Percentiles rank a stretch among this genome's conserved stretches.
phyloP scores from a whole-genome alignment of 257 asterid genomes.

The Perilla frutescens region DNA sequence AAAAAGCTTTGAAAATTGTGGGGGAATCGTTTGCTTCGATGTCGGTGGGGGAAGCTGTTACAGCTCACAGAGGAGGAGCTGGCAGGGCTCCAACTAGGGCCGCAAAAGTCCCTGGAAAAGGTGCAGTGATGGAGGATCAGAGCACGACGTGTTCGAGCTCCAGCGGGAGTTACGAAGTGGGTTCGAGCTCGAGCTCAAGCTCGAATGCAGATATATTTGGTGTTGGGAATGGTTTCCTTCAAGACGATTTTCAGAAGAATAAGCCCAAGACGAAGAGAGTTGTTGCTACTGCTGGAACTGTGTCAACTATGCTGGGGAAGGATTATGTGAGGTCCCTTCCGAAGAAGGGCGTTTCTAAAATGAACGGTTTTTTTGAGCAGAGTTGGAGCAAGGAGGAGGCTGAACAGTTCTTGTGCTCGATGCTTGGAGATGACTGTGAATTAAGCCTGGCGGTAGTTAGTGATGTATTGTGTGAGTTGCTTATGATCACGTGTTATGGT shows the following conservation, averaged over 20 bases:
- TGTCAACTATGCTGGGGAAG: conserved; percentile 76
- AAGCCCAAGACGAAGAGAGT: conserved; percentile 59
- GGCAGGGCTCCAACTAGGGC: conserved; percentile 55
- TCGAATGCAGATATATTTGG: conserved; percentile 51
- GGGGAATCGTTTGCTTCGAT: conserved; percentile 54
- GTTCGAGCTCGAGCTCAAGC: conserved; percentile 73
- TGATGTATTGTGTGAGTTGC: conserved; percentile 83
- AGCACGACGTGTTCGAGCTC: conserved; percentile 74
- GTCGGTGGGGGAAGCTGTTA: conserved; percentile 57
- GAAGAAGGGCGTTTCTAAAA: conserved; percentile 54
- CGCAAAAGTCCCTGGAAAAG: conserved; percentile 49
- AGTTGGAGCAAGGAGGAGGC: conserved; percentile 63
- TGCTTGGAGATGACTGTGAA: conserved; percentile 81
- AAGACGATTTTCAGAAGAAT: conserved; percentile 52
- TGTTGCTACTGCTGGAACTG: conserved; percentile 80
- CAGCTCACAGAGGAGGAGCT: conserved; percentile 41
- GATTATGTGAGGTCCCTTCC: conserved; percentile 78
- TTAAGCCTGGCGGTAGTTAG: conserved; percentile 71
- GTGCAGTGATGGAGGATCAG: conserved; percentile 61
- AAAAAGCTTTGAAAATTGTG: conserved; percentile 42
- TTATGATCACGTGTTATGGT: conserved; percentile 21
- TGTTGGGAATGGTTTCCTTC: conserved; percentile 39
- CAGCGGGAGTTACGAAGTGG: conserved; percentile 52
- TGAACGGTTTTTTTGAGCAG: conserved; percentile 49
- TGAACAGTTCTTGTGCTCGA: conserved; percentile 79